Conservation (phyloP, 768 basidiomycete genomes). For the Termitomyces sp. region DNA sequence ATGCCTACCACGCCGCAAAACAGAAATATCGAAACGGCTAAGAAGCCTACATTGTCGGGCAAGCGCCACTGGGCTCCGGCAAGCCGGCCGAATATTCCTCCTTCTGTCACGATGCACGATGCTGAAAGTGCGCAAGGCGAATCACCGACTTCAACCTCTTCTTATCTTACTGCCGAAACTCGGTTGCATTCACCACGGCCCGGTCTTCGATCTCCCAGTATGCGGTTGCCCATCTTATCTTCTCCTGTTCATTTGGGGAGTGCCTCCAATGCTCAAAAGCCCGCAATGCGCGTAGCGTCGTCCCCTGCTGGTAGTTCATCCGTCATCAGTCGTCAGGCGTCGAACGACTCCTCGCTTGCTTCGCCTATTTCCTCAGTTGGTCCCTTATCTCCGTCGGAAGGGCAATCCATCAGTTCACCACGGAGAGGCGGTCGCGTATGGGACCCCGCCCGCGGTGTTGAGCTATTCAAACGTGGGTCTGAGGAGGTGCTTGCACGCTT, state of each 20-base stretch:
- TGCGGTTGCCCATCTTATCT: conserved; percentile 1
- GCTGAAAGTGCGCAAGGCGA: conserved; percentile 8
- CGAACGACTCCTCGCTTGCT: conserved; percentile 44
- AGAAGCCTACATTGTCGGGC: conserved; percentile 12
- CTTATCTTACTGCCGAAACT: conserved; percentile 12
- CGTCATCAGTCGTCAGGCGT: conserved; percentile 32
- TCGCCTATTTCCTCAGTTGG: conserved; percentile 54
- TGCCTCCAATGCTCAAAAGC: conserved; percentile 11
- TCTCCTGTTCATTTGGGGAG: conserved; percentile 13
- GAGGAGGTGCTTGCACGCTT: conserved; percentile 85
- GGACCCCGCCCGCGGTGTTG: conserved; percentile 83
- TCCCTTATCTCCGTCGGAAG: conserved; percentile 45
- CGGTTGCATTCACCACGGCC: not conserved
- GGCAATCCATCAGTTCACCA: conserved; percentile 25
- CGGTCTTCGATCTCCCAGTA: conserved; percentile 6
- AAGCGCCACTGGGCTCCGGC: conserved; percentile 25
- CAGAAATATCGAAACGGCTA: conserved; percentile 5
- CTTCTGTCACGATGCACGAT: conserved; percentile 19
- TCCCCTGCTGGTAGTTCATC: conserved; percentile 4
- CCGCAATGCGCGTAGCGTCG: conserved; percentile 7
- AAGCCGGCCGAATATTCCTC: conserved; percentile 15
- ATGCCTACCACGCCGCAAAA: conserved; percentile 17
- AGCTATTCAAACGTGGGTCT: conserved; percentile 80
- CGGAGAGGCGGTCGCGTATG: conserved; percentile 62
- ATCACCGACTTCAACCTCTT: conserved; percentile 11